Base-by-base conservation (phyloP, 2,329 filamentous ascomycete genomes). In the Chrysoporthe deuterocubensis region DNA sequence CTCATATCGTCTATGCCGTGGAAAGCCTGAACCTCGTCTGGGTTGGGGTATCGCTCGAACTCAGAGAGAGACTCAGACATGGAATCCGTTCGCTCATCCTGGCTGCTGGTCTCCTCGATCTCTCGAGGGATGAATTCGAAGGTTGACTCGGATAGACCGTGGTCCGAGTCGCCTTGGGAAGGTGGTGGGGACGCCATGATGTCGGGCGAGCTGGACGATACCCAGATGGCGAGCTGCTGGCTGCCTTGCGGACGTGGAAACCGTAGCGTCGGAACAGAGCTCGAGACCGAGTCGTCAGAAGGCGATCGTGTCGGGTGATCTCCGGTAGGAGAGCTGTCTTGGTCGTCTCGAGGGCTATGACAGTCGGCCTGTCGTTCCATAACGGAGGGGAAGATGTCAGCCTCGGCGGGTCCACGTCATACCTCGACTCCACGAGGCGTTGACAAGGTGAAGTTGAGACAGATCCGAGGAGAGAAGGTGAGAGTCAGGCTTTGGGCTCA, bases 211-310 rank as follows among this genome's bases (percentile, higher is more conserved):
- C 85, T 88, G 64, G 81, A 83, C 7, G 85, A 87, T 61, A 89
- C 80, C 86, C 86, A 89, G 80, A 85, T 84, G 73, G 86, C 86
- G 52, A 89, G 83, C 62, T 82, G 80, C 66, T 81, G 81, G 71
- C 83, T 88, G 64, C 85, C 87, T 73, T 84, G 81, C 0, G 87
- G 86, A 56, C 79, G 81, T 66, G 87, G 87, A 66, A 89, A 89
- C 67, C 85, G 83, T 58, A 89, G 81, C 40, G 80, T 81, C 4
- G 85, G 84, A 64, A 84, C 80, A 48, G 70, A 67, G 44, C 46
- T 65, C 54, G 70, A 69, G 59, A 34, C 64, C 63, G 65, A 54
- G 44, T 50, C 34, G n/a, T 58, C 65, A 65, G 44, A 64, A 77
- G 68, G 72, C 72, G 65, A 74, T 72, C 26, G 75, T 71, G 40